A percentile compares a stretch with the other conserved stretches of the same genome.
phyloP scores from a whole-genome alignment of 306 rosid species.

The Castanea crenata region DNA sequence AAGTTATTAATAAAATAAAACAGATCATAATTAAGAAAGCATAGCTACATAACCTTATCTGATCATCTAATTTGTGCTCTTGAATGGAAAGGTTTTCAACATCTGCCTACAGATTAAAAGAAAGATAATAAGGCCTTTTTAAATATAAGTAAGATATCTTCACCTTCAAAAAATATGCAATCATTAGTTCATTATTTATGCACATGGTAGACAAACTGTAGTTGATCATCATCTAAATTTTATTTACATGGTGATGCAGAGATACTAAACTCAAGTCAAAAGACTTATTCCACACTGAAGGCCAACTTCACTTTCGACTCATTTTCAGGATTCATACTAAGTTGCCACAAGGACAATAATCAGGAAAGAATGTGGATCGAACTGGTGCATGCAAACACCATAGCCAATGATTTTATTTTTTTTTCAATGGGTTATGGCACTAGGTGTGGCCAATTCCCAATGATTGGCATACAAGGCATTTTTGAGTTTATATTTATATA shows the following conservation, averaged over 20 bases:
- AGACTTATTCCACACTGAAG: conserved; percentile 8
- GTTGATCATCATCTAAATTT: neutral
- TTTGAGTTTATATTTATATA: neutral
- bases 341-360: neutral
- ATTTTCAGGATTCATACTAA: neutral
- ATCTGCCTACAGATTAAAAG: conserved; percentile 61
- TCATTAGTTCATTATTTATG: neutral
- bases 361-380: neutral
- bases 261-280: conserved; percentile 14
- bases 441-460: neutral
- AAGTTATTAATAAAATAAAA: neutral
- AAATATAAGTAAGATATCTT: neutral
- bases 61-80: conserved; percentile 72
- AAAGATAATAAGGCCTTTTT: conserved; percentile 12
- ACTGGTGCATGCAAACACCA: neutral
- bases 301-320: neutral
- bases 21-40: conserved; percentile 22
- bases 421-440: no score
- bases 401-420: neutral
- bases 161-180: neutral
- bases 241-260: conserved; percentile 8
- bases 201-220: neutral
- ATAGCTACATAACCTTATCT: conserved; percentile 64
- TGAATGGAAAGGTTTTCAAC: conserved; percentile 73
- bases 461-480: neutral